Conservation (phyloP, 2,329 filamentous ascomycete species). For the Lachnellula willkommii region DNA sequence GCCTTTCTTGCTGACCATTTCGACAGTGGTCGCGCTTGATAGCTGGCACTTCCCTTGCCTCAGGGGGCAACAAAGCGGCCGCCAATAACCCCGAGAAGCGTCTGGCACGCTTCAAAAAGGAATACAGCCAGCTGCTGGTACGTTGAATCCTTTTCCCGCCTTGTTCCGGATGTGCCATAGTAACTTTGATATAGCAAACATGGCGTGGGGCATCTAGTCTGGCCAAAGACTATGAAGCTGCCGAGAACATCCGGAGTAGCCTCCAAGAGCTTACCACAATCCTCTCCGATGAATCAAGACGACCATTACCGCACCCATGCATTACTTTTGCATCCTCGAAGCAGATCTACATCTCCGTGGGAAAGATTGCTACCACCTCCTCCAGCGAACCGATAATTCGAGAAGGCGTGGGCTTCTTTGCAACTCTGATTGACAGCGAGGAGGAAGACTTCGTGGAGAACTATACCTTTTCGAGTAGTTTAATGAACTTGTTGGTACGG, state of each 20-base stretch:
- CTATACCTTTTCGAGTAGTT: constrained; percentile 73
- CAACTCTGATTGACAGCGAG: constrained; percentile 89
- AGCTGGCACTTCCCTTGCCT: constrained; percentile 54
- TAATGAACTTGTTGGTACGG: constrained; percentile 79
- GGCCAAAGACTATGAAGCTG: constrained; percentile 53
- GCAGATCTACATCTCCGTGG: constrained; percentile 83
- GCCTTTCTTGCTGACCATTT: constrained; percentile 11
- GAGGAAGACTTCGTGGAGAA: constrained; percentile 93
- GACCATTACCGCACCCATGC: constrained; percentile 85
- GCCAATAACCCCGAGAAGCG: constrained; percentile 59
- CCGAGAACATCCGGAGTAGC: constrained; percentile 56
- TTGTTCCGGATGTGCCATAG: neutral
- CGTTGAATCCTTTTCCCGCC: constrained; percentile 19
- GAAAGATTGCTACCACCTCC: constrained; percentile 80
- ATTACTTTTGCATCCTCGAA: constrained; percentile 80
- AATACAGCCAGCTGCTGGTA: constrained; percentile 59
- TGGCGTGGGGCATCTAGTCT: constrained; percentile 60
- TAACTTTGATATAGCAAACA: constrained; percentile 39
- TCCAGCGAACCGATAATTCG: constrained; percentile 82
- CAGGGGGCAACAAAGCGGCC: constrained; percentile 51
- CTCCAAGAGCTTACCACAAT: constrained; percentile 62
- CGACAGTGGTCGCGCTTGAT: constrained; percentile 61
- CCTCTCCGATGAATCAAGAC: constrained; percentile 82
- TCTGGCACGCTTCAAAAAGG: constrained; percentile 61
- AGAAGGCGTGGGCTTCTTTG: constrained; percentile 80